Conservation (phyloP, 2,329 filamentous ascomycete genomes). For the Rutstroemia sp. region DNA sequence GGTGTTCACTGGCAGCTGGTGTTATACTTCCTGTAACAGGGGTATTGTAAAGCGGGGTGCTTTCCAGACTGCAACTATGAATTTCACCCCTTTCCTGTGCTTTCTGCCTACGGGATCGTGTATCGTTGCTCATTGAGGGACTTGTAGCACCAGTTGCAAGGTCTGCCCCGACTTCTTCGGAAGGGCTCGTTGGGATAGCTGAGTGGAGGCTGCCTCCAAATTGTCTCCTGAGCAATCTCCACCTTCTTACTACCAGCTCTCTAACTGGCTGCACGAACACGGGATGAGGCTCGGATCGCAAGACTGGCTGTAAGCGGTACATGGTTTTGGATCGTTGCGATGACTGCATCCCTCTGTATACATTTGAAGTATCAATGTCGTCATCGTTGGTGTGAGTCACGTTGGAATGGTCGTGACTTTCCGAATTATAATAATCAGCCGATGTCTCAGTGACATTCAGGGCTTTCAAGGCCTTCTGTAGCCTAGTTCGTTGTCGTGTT, state of each 20-base stretch:
- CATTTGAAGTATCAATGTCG: conserved; percentile 1
- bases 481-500: not conserved
- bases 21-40: conserved; percentile 14
- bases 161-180: conserved; percentile 9
- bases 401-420: not conserved
- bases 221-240: conserved; percentile 20
- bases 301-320: conserved; percentile 19
- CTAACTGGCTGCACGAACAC: conserved; percentile 27
- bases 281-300: conserved; percentile 25
- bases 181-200: conserved; percentile 11
- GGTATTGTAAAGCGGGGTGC: conserved; percentile 19
- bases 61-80: conserved; percentile 21
- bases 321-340: conserved; percentile 6
- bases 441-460: conserved; percentile 15
- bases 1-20: conserved; percentile 3
- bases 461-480: conserved; percentile 7
- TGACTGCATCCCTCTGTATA: conserved; percentile 4
- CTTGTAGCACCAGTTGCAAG: conserved; percentile 10
- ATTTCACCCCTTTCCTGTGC: conserved; percentile 27
- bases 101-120: conserved; percentile 17
- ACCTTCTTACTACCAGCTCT: conserved; percentile 26
- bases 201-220: conserved; percentile 22
- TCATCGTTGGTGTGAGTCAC: not conserved
- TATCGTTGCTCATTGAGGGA: conserved; percentile 16
- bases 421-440: not conserved